Percentiles rank a stretch among this genome's conserved stretches.
phyloP scores from a whole-genome alignment of 495 filamentous ascomycete species.

The Pyronema omphalodes region DNA sequence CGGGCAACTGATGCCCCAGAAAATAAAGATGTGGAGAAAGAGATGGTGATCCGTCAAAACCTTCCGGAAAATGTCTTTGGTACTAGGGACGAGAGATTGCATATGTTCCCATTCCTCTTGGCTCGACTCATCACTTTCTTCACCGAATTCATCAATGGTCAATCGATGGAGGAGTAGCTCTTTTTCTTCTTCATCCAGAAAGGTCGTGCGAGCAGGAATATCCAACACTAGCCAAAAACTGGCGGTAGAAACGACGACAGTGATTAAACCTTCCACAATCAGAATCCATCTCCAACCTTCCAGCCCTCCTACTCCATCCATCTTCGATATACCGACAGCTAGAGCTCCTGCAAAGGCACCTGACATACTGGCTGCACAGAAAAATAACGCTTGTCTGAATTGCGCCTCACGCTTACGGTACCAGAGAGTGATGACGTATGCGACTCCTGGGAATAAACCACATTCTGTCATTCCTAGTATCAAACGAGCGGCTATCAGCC shows the following conservation, averaged over 20 bases:
- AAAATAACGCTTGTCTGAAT: conserved; percentile 35
- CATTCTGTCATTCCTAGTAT: conserved; percentile 47
- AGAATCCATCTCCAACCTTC: conserved; percentile 64
- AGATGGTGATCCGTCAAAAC: conserved; percentile 61
- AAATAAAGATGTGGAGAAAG: conserved; percentile 43
- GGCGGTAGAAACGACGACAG: conserved; percentile 29
- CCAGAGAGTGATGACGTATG: conserved; percentile 62
- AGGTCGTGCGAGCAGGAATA: conserved; percentile 35
- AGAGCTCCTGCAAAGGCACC: conserved; percentile 54
- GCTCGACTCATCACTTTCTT: conserved; percentile 9
- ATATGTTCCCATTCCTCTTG: conserved; percentile 18
- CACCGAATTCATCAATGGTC: conserved; percentile 26
- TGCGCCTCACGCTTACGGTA: conserved; percentile 47
- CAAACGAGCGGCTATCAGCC: conserved; percentile 41
- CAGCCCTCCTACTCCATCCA: conserved; percentile 46
- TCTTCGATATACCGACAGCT: conserved; percentile 41
- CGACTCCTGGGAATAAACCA: conserved; percentile 53
- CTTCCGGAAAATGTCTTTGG: conserved; percentile 40
- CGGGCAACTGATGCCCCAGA: conserved; percentile 42
- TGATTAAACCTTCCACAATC: conserved; percentile 41
- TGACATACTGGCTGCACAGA: conserved; percentile 30
- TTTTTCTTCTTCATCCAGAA: conserved; percentile 33
- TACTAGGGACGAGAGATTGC: conserved; percentile 32
- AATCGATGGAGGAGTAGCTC: conserved; percentile 29
- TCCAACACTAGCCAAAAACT: conserved; percentile 38